phyloP scores from a whole-genome alignment of 2,329 filamentous ascomycete genomes.

The Zymoseptoria passerinii region DNA sequence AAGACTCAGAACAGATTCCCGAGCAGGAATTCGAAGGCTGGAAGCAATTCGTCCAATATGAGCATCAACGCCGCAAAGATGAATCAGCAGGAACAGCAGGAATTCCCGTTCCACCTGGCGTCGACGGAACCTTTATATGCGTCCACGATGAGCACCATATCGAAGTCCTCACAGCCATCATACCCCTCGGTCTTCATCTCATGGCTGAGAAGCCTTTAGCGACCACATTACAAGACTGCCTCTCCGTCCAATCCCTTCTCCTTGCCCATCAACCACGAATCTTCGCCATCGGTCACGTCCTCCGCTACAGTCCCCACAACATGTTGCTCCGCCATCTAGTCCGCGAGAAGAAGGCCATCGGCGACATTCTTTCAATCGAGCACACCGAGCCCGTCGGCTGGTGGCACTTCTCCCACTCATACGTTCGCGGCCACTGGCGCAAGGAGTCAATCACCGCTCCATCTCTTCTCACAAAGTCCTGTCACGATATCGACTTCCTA shows the following conservation, averaged over 20 bases:
- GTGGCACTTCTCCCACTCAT: constrained; percentile 92
- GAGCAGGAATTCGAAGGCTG: constrained; percentile 67
- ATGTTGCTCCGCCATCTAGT: constrained; percentile 72
- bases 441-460: constrained; percentile 68
- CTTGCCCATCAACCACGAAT: constrained; percentile 37
- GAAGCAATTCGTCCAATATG: constrained; percentile 68
- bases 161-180: constrained; percentile 67
- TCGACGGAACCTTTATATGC: constrained; percentile 58
- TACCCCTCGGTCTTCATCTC: constrained; percentile 63
- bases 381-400: constrained; percentile 93
- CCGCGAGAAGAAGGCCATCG: constrained; percentile 65
- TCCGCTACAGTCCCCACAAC: constrained; percentile 90
- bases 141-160: constrained; percentile 85
- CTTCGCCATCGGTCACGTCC: constrained; percentile 88
- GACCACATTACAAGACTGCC: constrained; percentile 67
- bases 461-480: constrained; percentile 86
- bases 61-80: constrained; percentile 52
- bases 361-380: constrained; percentile 75
- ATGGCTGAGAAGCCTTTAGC: constrained; percentile 95
- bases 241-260: constrained; percentile 49
- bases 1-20: constrained; percentile 38
- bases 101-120: constrained; percentile 31
- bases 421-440: constrained; percentile 90
- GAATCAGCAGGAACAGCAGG: constrained; percentile 44
- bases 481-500: constrained; percentile 89